Base-by-base conservation (phyloP, 2,329 filamentous ascomycete genomes). In the Monilinia aucupariae region DNA sequence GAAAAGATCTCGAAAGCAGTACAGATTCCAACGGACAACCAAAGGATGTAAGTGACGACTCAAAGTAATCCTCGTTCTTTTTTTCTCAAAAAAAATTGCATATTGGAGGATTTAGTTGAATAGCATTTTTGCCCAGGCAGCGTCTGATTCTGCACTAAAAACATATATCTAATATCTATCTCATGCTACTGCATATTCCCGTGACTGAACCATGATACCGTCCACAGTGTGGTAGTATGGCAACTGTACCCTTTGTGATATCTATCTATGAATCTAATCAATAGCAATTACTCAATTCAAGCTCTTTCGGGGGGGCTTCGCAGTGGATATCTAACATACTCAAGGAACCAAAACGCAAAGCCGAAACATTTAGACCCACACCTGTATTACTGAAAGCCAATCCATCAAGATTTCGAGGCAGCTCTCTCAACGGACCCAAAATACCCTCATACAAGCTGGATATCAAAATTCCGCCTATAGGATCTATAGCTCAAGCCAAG, bases 341-440 rank as follows among this genome's bases (percentile, higher is more conserved):
- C 22, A 52, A 61, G 60, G 60, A 45, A 54, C 48, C 71, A 15
- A 74, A 66, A 48, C 63, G 73, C 61, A 78, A 76, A 65, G 72
- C 76, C 9, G 75, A 78, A 60, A 75, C 75, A n/a, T 75, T 75
- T 20, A 75, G 75, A 62, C 78, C 78, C 64, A 64, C 78, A 50
- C 76, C 76, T 25, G 51, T 59, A 55, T 51, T 45, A 39, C 49
- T 64, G 9, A 65, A 64, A 20, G 22, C 47, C 20, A 55, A 50
- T 32, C 34, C 41, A 39, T 43, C 64, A 50, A 51, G 60, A 37
- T 22, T 56, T 27, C 32, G 22, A 12, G 27, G n/a, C n/a, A 56
- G 39, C 20, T 10, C 15, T 47, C 13, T 47, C n/a, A 34, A 32
- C 9, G 30, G 43, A 34, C 30, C 41, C 13, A 56, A 56, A n/a